phyloP scores from a whole-genome alignment of 2,329 filamentous ascomycete genomes.

The Ilyonectria destructans region DNA sequence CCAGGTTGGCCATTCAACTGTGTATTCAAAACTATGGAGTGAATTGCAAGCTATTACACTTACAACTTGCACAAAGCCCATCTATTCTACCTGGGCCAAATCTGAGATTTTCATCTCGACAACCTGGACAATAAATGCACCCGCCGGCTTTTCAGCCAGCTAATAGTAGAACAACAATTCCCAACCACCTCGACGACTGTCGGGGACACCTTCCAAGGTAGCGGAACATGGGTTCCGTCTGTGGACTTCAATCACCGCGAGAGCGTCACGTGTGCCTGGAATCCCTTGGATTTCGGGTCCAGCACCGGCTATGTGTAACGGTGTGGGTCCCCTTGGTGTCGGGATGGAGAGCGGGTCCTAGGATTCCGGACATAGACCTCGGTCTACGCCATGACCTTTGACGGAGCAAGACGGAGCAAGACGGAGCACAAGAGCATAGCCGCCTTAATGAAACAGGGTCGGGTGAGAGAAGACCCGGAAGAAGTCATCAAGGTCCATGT shows the following conservation, averaged over 20 bases:
- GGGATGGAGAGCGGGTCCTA: conserved; percentile 15
- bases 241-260: conserved; percentile 50
- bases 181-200: conserved; percentile 9
- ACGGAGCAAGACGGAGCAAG: conserved; percentile 31
- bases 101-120: neutral
- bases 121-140: conserved; percentile 6
- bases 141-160: conserved; percentile 12
- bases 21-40: neutral
- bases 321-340: conserved; percentile 22
- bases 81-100: neutral
- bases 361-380: conserved; percentile 44
- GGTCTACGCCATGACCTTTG: conserved; percentile 41
- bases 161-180: conserved; percentile 21
- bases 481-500: neutral
- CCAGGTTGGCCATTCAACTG: neutral
- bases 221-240: conserved; percentile 43
- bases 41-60: neutral
- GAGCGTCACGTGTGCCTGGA: conserved; percentile 23
- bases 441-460: conserved; percentile 2
- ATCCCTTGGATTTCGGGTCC: conserved; percentile 34
- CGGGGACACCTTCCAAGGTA: conserved; percentile 22
- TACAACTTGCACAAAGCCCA: neutral
- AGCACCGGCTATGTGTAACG: conserved; percentile 41
- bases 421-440: conserved; percentile 22
- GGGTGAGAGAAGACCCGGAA: conserved; percentile 20